phyloP scores from a whole-genome alignment of 495 filamentous ascomycete species.

The Aspergillus indologenus region DNA sequence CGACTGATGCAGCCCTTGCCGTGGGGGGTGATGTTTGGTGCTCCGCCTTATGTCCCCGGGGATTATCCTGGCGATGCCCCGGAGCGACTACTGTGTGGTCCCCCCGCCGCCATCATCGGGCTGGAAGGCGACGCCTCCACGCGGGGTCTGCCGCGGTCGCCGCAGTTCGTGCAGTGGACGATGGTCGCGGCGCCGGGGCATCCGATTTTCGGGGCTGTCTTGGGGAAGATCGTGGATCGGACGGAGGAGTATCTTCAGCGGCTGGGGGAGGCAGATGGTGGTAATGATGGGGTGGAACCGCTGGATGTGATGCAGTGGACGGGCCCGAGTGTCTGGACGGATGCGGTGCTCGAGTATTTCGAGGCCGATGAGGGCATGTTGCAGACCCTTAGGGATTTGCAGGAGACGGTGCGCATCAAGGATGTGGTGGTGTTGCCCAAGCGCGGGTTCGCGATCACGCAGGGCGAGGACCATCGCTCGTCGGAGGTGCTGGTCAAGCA shows the following conservation, averaged over 20 bases:
- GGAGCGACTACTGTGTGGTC: too few relatives aligned
- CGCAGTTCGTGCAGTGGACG: conserved; percentile 2
- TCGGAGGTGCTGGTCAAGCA: neutral
- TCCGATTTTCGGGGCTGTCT: neutral
- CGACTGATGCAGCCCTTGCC: neutral
- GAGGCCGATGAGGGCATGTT: neutral
- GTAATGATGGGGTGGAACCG: too few relatives aligned
- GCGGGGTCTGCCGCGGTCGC: neutral
- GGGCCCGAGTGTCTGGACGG: neutral
- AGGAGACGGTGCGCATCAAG: neutral
- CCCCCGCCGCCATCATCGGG: neutral
- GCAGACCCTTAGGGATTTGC: neutral
- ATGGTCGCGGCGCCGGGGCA: neutral
- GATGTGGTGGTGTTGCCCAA: neutral
- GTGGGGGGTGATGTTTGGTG: neutral
- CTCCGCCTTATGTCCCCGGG: too few relatives aligned
- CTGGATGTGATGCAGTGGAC: neutral
- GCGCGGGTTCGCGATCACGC: neutral
- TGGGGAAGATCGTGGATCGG: neutral
- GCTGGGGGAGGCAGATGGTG: neutral
- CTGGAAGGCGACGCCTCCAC: conserved; percentile 1
- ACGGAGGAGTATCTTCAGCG: neutral
- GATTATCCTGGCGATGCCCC: too few relatives aligned
- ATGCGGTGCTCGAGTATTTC: neutral
- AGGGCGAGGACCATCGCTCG: neutral